Base-by-base conservation (phyloP, 805 yeast genomes). In the Yamadazyma laniorum region DNA sequence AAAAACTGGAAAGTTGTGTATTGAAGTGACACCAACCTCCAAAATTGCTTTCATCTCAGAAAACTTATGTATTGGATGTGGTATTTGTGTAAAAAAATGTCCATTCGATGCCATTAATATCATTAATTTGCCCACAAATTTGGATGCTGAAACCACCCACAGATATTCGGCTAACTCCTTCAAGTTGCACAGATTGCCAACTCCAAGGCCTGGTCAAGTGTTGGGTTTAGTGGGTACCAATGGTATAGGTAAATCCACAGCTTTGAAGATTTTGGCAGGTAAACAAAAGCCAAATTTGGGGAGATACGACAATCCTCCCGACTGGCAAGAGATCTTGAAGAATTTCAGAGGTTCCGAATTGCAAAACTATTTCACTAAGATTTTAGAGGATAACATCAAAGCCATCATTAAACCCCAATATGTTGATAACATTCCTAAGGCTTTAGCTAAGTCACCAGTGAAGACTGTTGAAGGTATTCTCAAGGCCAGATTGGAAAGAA, bases 371-470 rank as follows among this genome's bases (percentile, higher is more conserved):
- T 87, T 93, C 70, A 88, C 96, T 38, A 89, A 93, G 60, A 80
- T 93, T 50, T 74, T 93, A 52, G 99, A 93, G 63, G 96, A 91
- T 59, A 72, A 90, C 60, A 85, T 93, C 60, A 90, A 85, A 68
- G 95, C 98, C n/a, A 86, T 93, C 50, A 91, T 91, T 59, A 93
- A 93, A 71, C 99, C 99, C 7, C 99, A 93, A 70, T 93, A 93
- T 59, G 99, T 93, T 43, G 99, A 93, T 65, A 91, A 89, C 70
- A 80, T 93, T 51, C 98, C 99, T 52, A 81, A 95, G 63, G 98
- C 98, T 27, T 83, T 93, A 58, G 72, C 72, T 42, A 87, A 87
- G 67, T 89, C 96, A 31, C 90, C 95, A 12, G 74, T 83, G 33
- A 85, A 80, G 55, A 82, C 85, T 55, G 98, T 91, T 34, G 95